Base-by-base conservation (phyloP, 352 stramenopile genomes). In the Phytopythium ostracodes region DNA sequence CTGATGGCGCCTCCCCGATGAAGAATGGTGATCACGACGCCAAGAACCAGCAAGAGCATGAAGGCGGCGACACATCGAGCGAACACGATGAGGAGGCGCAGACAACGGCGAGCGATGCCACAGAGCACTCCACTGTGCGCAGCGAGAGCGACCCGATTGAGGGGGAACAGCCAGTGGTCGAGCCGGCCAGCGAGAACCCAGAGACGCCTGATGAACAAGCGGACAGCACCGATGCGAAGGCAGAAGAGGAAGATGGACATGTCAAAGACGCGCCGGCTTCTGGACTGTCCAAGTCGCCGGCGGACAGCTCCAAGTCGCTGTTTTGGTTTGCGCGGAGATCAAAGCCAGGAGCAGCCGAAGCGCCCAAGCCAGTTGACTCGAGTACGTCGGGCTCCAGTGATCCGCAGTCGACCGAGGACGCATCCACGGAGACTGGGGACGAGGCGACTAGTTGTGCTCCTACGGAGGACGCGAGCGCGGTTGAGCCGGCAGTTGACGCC, bases 291-390 rank as follows among this genome's bases (percentile, higher is more conserved):
- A 59, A 56, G 38, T 31, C 57, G 15, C 50, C 59, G 9, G 25
- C 38, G 6, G 60, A 70, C 24, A 73, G 67, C 22, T 47, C 56
- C 18, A 51, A 52, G 44, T 67, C 72, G 17, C 66, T 77, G 1
- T 71, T 66, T n/a, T 70, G 66, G 72, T 75, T 79, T 42, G 71
- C 62, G 55, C 66, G 69, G 20, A 76, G 75, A 29, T 64, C 72
- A 35, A 27, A 40, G 35, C 36, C 47, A 57, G 57, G n/a, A n/a
- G 27, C 20, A 20, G 33, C 9, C 27, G 47, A 36, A 44, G 18
- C 20, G 9, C 31, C 53, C 5, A 52, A 17, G 9, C 10, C 44
- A 15, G 20, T 22, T 44, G 50, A 60, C 24, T 40, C 50, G 49
- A 24, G 4, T n/a, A 10, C 18, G 11, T 9, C 33, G 25, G 52